These are phyloP conservation scores for Cadophora gregata DNA, from an alignment of 2,329 filamentous ascomycete genomes.

Conservation along the genomic window DNA sequence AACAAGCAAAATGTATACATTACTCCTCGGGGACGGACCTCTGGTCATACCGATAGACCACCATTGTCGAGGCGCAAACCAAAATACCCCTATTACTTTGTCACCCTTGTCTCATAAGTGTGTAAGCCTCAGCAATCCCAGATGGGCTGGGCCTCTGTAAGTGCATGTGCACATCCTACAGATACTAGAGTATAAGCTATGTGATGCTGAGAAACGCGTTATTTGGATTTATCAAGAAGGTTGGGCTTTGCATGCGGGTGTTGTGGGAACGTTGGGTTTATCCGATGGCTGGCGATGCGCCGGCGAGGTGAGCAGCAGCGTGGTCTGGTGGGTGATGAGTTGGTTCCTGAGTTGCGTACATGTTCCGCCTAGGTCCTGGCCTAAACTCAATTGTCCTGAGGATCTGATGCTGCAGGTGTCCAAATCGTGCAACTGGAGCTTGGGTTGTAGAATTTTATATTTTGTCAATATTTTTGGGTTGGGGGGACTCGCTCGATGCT, in stretches of 20 bases:
- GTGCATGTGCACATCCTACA: not conserved
- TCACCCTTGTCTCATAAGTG: constrained; percentile 12
- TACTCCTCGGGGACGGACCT: constrained; percentile 9
- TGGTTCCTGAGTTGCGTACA: not conserved
- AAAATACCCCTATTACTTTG: constrained; percentile 14
- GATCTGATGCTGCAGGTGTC: too few species aligned
- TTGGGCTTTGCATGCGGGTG: not conserved
- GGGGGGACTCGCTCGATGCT: too few species aligned
- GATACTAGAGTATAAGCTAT: constrained; percentile 16
- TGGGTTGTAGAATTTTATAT: too few species aligned
- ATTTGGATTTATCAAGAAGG: not conserved
- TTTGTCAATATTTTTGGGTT: too few species aligned
- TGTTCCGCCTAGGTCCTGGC: too few species aligned
- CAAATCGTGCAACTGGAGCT: too few species aligned
- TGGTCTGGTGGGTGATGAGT: not conserved
- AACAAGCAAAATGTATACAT: constrained; percentile 2
- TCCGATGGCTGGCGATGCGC: not conserved
- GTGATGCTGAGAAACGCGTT: not conserved
- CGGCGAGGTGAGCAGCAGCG: not conserved
- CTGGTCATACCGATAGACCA: not conserved
- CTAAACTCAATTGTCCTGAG: not conserved
- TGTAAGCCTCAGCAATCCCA: constrained; percentile 1
- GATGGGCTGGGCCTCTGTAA: not conserved
- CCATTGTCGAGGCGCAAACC: constrained; percentile 19
- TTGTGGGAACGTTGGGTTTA: not conserved